Evolutionary conservation across 2,329 filamentous ascomycete species (phyloP).

Genomic region (Seiridium unicorne): DNA sequence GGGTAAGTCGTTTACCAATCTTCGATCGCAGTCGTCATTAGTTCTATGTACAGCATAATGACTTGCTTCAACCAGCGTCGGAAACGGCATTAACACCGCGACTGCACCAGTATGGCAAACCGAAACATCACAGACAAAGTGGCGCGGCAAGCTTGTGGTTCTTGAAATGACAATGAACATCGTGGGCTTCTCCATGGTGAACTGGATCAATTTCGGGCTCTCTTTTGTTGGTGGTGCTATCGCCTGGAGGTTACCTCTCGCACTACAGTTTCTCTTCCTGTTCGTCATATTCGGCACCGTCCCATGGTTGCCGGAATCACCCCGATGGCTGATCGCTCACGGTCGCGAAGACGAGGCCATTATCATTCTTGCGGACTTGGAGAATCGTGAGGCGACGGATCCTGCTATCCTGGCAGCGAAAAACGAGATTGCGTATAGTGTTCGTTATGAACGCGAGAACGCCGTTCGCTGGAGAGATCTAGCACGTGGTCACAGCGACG

Average conservation of each 20-base stretch:
- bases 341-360: conserved; percentile 24
- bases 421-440: conserved; percentile 22
- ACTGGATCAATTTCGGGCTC: conserved; percentile 28
- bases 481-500: conserved; percentile 16
- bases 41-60: too few relatives aligned
- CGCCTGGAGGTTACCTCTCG: conserved; percentile 37
- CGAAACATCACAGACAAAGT: conserved; percentile 18
- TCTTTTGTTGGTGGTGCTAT: conserved; percentile 25
- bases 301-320: conserved; percentile 25
- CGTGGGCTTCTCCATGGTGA: conserved; percentile 32
- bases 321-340: conserved; percentile 25
- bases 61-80: not conserved
- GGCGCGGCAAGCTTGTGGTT: conserved; percentile 20
- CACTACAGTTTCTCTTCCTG: conserved; percentile 34
- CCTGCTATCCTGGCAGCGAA: conserved; percentile 17
- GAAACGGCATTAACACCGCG: conserved; percentile 18
- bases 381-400: conserved; percentile 14
- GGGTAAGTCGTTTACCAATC: not conserved
- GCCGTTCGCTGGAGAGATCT: conserved; percentile 11
- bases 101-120: conserved; percentile 16
- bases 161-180: conserved; percentile 28
- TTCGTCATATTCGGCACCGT: conserved; percentile 21
- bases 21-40: too few relatives aligned
- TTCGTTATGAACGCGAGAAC: conserved; percentile 23
- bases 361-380: conserved; percentile 22